Base-by-base conservation (phyloP, 2,329 filamentous ascomycete genomes). In the Verticillium tricorpus region DNA sequence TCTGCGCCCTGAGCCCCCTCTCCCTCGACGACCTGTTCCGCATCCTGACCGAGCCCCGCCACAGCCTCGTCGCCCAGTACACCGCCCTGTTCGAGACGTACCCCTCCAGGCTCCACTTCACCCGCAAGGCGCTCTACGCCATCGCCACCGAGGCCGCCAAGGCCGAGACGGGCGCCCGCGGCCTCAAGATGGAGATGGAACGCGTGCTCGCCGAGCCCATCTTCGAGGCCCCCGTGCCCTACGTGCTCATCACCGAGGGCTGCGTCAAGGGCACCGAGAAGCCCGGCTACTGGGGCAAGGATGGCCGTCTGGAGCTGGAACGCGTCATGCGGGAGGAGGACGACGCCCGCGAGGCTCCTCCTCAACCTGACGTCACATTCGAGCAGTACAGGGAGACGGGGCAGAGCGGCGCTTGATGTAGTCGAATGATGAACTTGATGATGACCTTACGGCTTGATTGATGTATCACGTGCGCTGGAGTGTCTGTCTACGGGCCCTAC, bases 11-110 rank as follows among this genome's bases (percentile, higher is more conserved):
- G 0, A 89, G 91, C 15, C 88, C 92, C 0, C 82, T 99, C 1
- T 85, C 85, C 1, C 78, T 82, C 15, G 72, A 81, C 28, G 85
- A 89, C 63, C 86, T 99, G 14, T 87, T 94, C 59, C 88, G 93
- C 59, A 95, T 99, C 64, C 82, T 99, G 45, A 97, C 92, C 0
- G 94, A 98, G 73, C 95, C 95, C 1, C 88, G 91, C 62, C 97
- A 97, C 77, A 92, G 89, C 60, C 83, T 99, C 0, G 82, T 97
- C 3, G 87, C 89, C 56, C 95, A 99, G 76, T 98, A 97, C 74
- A 90, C 89, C 19, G 89, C 93, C 2, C 85, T 97, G 1, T 97
- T 98, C 71, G 86, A 90, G 61, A 89, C 86, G 1, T 89, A 87
- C 64, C 89, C 95, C 0, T 92, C 90, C 60, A 89, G 91, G 57